Evolutionary conservation across 495 filamentous ascomycete species (phyloP), one percentile per base, ranked within the genome.

Genomic region (Pyronema domesticum): DNA sequence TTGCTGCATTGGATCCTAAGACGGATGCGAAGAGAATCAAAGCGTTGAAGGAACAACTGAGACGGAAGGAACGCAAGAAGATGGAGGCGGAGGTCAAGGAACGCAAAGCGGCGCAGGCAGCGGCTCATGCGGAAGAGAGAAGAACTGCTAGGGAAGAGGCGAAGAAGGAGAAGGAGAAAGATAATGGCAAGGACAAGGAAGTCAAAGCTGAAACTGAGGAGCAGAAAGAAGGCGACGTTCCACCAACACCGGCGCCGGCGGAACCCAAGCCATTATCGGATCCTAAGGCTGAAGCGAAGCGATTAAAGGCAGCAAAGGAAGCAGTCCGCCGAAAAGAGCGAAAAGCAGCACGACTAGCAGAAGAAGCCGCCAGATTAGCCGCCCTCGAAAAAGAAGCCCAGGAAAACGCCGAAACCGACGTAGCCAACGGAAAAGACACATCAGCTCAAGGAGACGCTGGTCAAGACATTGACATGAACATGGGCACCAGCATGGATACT

Each of bases 31-130:
- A 14, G 15, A 45, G 56, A 30, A 43, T 15, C 19, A 43, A 57
- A 51, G 43, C 50, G 47, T 14, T 44, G 37, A 37, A 49, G 34
- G 55, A 55, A 50, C 44, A 48, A 39, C n/a, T 17, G 14, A n/a
- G 43, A 55, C 6, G 46, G n/a, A 14, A 14, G 46, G 14, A 23
- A 30, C 46, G 46, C 7, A 30, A 43, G 6, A 43, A 43, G 39
- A 17, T n/a, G 1, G 39, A 43, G 1, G 11, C 15, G 6, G 39
- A 13, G 11, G 6, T 1, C 11, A 13, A 43, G 39, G 39, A n/a
- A n/a, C 39, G 39, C 11, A 13, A n/a, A 43, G 39, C 39, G 1
- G 23, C 23, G 23, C 23, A 30, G 23, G 23, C 23, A 30, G 23
- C 23, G 23, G 23, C 23, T 30, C 1, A 30, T 30, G 23, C 23